phyloP scores from a whole-genome alignment of 441 rosid genomes.

The Euphorbia celastroides region DNA sequence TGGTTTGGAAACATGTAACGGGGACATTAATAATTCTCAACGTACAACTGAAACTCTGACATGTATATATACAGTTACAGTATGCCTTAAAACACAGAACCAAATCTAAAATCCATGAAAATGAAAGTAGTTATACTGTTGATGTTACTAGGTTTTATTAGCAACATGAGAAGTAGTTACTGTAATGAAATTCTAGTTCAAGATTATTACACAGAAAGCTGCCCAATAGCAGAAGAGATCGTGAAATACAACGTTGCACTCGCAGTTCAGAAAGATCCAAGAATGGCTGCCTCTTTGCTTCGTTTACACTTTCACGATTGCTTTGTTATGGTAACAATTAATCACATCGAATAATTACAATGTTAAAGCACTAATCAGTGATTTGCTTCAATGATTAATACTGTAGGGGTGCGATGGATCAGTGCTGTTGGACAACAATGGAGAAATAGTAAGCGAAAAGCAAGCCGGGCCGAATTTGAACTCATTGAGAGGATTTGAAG shows the following conservation, averaged over 20 bases:
- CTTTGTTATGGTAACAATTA: slow-evolving; percentile 54
- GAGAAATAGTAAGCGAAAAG: slow-evolving; percentile 63
- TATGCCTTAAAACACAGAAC: background rate
- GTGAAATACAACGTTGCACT: slow-evolving; percentile 48
- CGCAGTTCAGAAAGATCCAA: slow-evolving; percentile 62
- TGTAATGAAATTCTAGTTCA: slow-evolving; percentile 29
- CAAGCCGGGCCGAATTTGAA: slow-evolving; percentile 57
- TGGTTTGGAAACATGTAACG: slow-evolving; percentile 28
- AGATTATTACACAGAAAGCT: slow-evolving; percentile 63
- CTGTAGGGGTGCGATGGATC: slow-evolving; percentile 85
- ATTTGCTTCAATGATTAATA: no score
- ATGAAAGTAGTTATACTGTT: slow-evolving; percentile 12
- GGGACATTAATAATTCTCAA: slow-evolving; percentile 17
- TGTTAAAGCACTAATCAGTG: background rate
- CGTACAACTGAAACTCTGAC: background rate
- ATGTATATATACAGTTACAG: background rate
- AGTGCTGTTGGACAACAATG: slow-evolving; percentile 57
- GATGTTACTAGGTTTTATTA: slow-evolving; percentile 22
- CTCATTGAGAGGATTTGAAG: slow-evolving; percentile 64
- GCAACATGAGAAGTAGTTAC: slow-evolving; percentile 11
- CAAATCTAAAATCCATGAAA: slow-evolving; percentile 10
- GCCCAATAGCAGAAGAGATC: slow-evolving; percentile 66
- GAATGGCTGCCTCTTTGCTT: slow-evolving; percentile 78
- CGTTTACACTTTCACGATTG: slow-evolving; percentile 88
- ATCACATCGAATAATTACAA: background rate